Evolutionary conservation across 148 eudicot species (phyloP).

Genomic region (Polygonum maritimum): DNA sequence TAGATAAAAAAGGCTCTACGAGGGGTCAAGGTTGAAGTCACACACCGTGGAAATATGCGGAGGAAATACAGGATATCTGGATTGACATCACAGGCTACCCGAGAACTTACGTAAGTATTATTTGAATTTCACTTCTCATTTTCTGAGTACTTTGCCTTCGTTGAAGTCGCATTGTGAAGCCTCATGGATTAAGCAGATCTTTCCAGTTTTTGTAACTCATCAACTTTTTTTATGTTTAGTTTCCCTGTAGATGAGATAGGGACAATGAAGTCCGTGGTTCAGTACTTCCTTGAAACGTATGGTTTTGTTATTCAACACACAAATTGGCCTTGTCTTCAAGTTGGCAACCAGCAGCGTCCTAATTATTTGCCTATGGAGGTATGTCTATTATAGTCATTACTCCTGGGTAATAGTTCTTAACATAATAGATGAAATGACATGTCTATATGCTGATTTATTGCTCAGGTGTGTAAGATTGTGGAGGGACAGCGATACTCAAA

Average conservation of each 20-base stretch:
- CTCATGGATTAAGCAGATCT: background rate
- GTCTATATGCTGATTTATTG: conserved; percentile 3
- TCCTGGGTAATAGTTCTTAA: background rate
- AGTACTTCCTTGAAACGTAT: conserved; percentile 70
- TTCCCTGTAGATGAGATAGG: conserved; percentile 80
- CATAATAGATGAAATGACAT: background rate
- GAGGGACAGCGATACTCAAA: conserved; percentile 85
- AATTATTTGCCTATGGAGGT: conserved; percentile 96
- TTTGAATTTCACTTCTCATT: background rate
- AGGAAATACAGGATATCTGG: conserved; percentile 69
- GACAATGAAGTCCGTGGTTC: conserved; percentile 72
- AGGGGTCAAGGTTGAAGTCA: conserved; percentile 76
- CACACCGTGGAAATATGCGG: conserved; percentile 65
- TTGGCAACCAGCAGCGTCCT: conserved; percentile 68
- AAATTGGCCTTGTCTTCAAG: conserved; percentile 85
- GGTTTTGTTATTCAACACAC: conserved; percentile 61
- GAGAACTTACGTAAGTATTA: conserved; percentile 57
- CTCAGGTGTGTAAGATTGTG: conserved; percentile 76
- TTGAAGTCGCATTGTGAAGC: background rate
- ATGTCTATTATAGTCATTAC: conserved; percentile 1
- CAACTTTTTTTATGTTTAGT: conserved; percentile 19
- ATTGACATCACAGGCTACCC: conserved; percentile 66
- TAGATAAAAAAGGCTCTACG: conserved; percentile 74
- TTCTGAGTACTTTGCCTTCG: background rate
- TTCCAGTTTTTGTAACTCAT: background rate